A percentile compares a stretch with the other conserved stretches of the same genome.
phyloP scores from a whole-genome alignment of 495 filamentous ascomycete genomes.

The Penicillium tannophilum region DNA sequence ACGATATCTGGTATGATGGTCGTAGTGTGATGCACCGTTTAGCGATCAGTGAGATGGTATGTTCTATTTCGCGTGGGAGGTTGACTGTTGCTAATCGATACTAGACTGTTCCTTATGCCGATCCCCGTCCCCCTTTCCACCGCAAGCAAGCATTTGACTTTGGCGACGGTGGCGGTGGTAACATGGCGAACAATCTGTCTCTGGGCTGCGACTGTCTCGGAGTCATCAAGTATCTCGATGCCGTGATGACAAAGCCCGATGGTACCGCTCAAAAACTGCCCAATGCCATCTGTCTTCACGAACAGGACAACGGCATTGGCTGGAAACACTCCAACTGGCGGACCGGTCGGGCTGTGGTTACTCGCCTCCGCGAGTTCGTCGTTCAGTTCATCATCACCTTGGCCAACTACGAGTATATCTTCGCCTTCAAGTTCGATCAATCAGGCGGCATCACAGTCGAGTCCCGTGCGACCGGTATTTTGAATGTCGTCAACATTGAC shows the following conservation, averaged over 20 bases:
- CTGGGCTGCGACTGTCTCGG: conserved; percentile 73
- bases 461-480: conserved; percentile 82
- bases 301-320: conserved; percentile 69
- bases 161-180: conserved; percentile 68
- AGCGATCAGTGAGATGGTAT: conserved; percentile 70
- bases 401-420: conserved; percentile 85
- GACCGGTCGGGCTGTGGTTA: conserved; percentile 64
- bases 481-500: conserved; percentile 87
- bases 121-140: conserved; percentile 69
- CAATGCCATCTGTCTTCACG: conserved; percentile 72
- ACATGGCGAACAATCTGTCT: conserved; percentile 69
- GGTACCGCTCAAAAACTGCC: conserved; percentile 56
- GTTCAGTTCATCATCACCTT: conserved; percentile 80
- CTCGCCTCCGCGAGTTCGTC: conserved; percentile 61
- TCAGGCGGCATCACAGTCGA: conserved; percentile 82
- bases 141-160: conserved; percentile 75
- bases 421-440: conserved; percentile 88
- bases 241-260: conserved; percentile 54
- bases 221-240: conserved; percentile 68
- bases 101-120: conserved; percentile 65
- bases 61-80: conserved; percentile 1
- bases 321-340: conserved; percentile 77
- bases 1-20: conserved; percentile 74
- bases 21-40: conserved; percentile 72
- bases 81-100: neutral